phyloP scores from a whole-genome alignment of 164 flowering plant genomes.

The Tetracentron sinense region DNA sequence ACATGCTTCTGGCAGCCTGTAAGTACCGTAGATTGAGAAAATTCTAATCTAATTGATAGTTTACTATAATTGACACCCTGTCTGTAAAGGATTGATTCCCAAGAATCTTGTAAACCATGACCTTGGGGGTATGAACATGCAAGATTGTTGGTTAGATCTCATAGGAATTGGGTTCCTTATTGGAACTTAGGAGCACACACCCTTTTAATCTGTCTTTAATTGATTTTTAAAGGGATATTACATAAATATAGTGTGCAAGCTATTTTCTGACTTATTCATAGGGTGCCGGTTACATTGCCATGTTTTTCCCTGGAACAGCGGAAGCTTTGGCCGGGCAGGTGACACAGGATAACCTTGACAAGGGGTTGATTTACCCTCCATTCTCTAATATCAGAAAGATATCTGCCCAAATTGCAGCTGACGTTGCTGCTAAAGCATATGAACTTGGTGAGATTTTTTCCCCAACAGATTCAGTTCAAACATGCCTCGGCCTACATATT shows the following conservation, averaged over 20 bases:
- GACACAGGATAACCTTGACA: constrained; percentile 41
- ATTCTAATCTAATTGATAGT: too few species aligned
- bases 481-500: not conserved
- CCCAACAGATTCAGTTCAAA: not conserved
- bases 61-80: too few species aligned
- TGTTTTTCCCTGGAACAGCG: constrained; percentile 29
- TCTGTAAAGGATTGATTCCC: too few species aligned
- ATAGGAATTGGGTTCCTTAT: too few species aligned
- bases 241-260: not conserved
- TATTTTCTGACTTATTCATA: too few species aligned
- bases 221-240: too few species aligned
- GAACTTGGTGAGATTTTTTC: constrained; percentile 39
- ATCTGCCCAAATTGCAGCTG: constrained; percentile 59
- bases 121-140: too few species aligned
- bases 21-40: constrained; percentile 9
- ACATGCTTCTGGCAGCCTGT: constrained; percentile 42
- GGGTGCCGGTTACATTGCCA: not conserved
- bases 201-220: too few species aligned
- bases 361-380: constrained; percentile 57
- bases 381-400: constrained; percentile 57
- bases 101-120: too few species aligned
- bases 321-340: constrained; percentile 54
- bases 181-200: too few species aligned
- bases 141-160: too few species aligned
- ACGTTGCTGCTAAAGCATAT: constrained; percentile 57